phyloP scores from a whole-genome alignment of 2,329 filamentous ascomycete species.

The Gaeumannomyces sp. region DNA sequence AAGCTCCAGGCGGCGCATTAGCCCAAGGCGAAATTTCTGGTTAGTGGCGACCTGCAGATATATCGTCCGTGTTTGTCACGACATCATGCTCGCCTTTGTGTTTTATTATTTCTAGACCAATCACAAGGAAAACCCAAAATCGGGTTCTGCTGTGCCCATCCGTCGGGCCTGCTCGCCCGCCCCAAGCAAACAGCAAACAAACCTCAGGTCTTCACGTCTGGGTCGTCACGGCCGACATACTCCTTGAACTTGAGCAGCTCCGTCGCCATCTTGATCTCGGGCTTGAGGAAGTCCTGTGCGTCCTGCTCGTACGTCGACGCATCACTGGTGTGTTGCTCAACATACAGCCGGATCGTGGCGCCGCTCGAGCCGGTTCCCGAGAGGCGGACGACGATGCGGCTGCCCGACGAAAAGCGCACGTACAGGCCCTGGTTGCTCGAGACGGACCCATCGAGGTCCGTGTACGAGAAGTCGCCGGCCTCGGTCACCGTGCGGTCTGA shows the following conservation, averaged over 20 bases:
- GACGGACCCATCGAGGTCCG: constrained; percentile 94
- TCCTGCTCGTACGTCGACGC: constrained; percentile 70
- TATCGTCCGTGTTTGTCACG: neutral
- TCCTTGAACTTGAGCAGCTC: constrained; percentile 88
- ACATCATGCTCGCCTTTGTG: neutral
- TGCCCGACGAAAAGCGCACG: constrained; percentile 89
- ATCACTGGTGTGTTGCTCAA: constrained; percentile 90
- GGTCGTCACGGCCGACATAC: constrained; percentile 85
- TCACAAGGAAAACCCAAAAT: neutral
- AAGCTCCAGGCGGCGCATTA: neutral
- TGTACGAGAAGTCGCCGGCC: constrained; percentile 96
- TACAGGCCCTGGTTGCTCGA: constrained; percentile 95
- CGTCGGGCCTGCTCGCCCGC: neutral
- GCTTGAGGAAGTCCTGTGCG: constrained; percentile 89
- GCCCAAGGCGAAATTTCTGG: too few relatives aligned
- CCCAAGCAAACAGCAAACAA: neutral
- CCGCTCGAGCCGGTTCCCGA: constrained; percentile 94
- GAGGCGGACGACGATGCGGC: constrained; percentile 88
- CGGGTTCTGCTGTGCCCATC: neutral
- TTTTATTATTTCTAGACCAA: neutral
- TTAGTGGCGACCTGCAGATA: neutral
- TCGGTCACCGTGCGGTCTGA: constrained; percentile 72
- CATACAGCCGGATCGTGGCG: constrained; percentile 92
- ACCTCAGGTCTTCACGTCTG: constrained; percentile 85
- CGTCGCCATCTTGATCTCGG: constrained; percentile 79